Percentiles rank a stretch among this genome's conserved stretches.
These are phyloP conservation scores for Septoria linicola DNA, from an alignment of 2,329 filamentous ascomycete species.

Conservation along the genomic window DNA sequence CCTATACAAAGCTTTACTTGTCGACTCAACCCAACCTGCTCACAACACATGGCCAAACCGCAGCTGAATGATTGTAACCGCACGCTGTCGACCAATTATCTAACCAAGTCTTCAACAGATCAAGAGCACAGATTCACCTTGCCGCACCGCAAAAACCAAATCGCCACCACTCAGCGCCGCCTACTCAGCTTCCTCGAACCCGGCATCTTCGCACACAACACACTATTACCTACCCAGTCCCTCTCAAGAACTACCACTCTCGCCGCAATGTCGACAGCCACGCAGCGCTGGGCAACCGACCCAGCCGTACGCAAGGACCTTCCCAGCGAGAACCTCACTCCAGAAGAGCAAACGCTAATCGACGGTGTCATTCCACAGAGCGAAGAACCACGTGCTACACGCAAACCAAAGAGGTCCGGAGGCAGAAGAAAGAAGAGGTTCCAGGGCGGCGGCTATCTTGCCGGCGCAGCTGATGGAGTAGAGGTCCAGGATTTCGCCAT, in stretches of 20 bases:
- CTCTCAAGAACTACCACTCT: background rate
- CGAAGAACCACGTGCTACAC: background rate
- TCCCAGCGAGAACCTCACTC: too few relatives aligned
- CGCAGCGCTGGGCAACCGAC: conserved; percentile 4
- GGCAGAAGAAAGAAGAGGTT: background rate
- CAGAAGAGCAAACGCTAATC: background rate
- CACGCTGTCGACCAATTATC: too few relatives aligned
- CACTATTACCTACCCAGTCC: conserved; percentile 2
- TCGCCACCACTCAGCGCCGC: background rate
- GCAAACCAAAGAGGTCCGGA: background rate
- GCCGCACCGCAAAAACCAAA: background rate
- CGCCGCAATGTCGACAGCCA: background rate
- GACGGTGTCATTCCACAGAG: background rate
- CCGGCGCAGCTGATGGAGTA: conserved; percentile 2
- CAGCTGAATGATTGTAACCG: too few relatives aligned
- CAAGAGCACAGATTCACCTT: conserved; percentile 3
- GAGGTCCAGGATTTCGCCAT: conserved; percentile 1
- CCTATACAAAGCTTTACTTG: too few relatives aligned
- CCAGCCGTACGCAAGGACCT: background rate
- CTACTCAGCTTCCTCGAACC: conserved; percentile 8
- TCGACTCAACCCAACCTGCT: too few relatives aligned
- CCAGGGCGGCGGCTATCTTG: background rate
- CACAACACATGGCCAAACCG: too few relatives aligned
- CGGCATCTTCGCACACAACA: conserved; percentile 8
- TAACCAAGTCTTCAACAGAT: too few relatives aligned